These are phyloP conservation scores for Pestalotiopsis sp. DNA, from an alignment of 2,329 filamentous ascomycete species.

Conservation along the genomic window DNA sequence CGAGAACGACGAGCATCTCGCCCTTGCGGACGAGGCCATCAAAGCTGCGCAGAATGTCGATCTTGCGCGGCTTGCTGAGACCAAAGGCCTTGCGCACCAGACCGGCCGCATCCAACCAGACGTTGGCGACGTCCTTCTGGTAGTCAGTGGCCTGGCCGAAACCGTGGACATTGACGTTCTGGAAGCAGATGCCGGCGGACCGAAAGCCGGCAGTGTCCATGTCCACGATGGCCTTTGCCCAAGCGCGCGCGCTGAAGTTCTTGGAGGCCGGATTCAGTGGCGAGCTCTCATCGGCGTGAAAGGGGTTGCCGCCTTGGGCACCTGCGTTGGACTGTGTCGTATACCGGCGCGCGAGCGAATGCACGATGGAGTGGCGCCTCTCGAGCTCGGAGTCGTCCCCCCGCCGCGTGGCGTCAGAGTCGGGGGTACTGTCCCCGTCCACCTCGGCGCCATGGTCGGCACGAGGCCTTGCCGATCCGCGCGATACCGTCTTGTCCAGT, in stretches of 20 bases:
- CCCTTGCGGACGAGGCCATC: slow-evolving; percentile 53
- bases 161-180: slow-evolving; percentile 69
- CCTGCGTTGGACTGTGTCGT: slow-evolving; percentile 49
- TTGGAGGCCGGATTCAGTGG: slow-evolving; percentile 54
- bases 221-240: slow-evolving; percentile 63
- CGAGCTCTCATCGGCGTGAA: slow-evolving; percentile 51
- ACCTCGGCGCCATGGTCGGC: slow-evolving; percentile 40
- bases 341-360: slow-evolving; percentile 58
- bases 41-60: slow-evolving; percentile 51
- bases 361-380: slow-evolving; percentile 55
- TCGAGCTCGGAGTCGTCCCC: slow-evolving; percentile 48
- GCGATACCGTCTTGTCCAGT: not conserved
- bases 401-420: slow-evolving; percentile 35
- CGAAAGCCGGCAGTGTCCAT: slow-evolving; percentile 60
- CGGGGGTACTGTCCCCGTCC: slow-evolving; percentile 30
- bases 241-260: slow-evolving; percentile 57
- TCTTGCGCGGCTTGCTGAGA: slow-evolving; percentile 39
- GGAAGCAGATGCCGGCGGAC: slow-evolving; percentile 66
- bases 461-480: slow-evolving; percentile 29
- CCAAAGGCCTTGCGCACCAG: slow-evolving; percentile 54
- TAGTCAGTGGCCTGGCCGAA: slow-evolving; percentile 71
- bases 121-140: slow-evolving; percentile 68
- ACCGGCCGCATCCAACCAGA: slow-evolving; percentile 55
- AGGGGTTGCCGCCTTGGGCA: slow-evolving; percentile 49
- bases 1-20: slow-evolving; percentile 59